Conservation (phyloP, 495 filamentous ascomycete species). For the Pyronema omphalodes region DNA sequence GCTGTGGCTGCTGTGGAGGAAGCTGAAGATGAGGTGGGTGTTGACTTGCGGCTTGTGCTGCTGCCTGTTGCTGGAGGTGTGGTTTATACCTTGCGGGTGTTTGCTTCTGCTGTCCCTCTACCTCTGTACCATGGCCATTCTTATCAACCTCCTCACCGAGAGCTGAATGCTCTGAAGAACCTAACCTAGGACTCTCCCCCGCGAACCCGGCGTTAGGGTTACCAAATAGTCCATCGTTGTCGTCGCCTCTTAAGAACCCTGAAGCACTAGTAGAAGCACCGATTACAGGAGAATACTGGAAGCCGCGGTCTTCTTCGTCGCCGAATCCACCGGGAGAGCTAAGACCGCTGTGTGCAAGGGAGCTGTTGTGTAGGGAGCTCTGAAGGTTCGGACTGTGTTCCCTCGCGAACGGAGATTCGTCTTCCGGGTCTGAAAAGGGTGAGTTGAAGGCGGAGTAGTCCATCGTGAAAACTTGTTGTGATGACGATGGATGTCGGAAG, state of each 20-base stretch:
- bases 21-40: not conserved
- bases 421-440: constrained; percentile 18
- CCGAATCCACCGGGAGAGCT: constrained; percentile 5
- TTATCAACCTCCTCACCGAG: too few species aligned
- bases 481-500: not conserved
- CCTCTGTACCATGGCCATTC: not conserved
- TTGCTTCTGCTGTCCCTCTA: constrained; percentile 10
- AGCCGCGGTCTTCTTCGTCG: constrained; percentile 10
- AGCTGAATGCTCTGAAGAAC: too few species aligned
- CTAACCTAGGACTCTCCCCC: not conserved
- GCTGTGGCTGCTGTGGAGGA: not conserved
- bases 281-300: not conserved
- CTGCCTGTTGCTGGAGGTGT: not conserved
- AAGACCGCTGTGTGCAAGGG: not conserved
- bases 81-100: constrained; percentile 1
- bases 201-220: not conserved
- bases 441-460: constrained; percentile 22
- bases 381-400: constrained; percentile 1
- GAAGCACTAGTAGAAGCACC: not conserved
- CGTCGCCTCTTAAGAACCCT: too few species aligned
- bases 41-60: not conserved
- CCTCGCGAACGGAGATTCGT: constrained; percentile 17
- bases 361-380: constrained; percentile 1
- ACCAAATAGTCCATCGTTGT: not conserved
- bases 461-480: constrained; percentile 7